A percentile compares a stretch with the other conserved stretches of the same genome.
Evolutionary conservation across 164 flowering plant genomes (phyloP).

Genomic region (Echeveria elegans): DNA sequence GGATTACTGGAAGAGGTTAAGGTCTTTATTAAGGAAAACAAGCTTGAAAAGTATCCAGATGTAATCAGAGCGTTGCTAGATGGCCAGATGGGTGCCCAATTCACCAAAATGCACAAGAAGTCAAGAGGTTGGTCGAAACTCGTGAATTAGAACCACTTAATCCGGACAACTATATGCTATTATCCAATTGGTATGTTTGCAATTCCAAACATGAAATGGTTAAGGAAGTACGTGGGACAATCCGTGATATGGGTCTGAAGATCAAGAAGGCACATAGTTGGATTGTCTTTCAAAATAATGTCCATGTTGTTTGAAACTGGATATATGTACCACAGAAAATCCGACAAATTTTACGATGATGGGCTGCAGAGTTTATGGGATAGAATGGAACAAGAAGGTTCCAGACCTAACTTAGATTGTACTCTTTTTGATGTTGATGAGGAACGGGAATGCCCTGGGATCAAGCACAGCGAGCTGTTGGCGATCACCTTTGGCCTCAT

Average conservation of each 20-base stretch:
- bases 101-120: constrained; percentile 25
- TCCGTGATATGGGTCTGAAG: constrained; percentile 50
- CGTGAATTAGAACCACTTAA: constrained; percentile 53
- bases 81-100: constrained; percentile 59
- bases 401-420: constrained; percentile 24
- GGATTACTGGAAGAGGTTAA: constrained; percentile 43
- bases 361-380: constrained; percentile 34
- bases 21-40: constrained; percentile 28
- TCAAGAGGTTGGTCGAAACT: constrained; percentile 34
- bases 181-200: constrained; percentile 48
- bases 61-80: constrained; percentile 43
- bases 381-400: constrained; percentile 32
- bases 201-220: constrained; percentile 37
- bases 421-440: constrained; percentile 63
- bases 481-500: constrained; percentile 63
- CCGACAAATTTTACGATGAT: constrained; percentile 46
- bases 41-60: constrained; percentile 26
- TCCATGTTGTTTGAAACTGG: constrained; percentile 71
- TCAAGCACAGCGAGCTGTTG: constrained; percentile 67
- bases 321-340: constrained; percentile 61
- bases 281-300: constrained; percentile 53
- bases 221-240: constrained; percentile 20
- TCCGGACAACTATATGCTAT: constrained; percentile 48
- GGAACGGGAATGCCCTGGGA: constrained; percentile 50
- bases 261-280: constrained; percentile 54